These are phyloP conservation scores for Kingdonia uniflora DNA, from an alignment of 164 flowering plant genomes.

Conservation along the genomic window DNA sequence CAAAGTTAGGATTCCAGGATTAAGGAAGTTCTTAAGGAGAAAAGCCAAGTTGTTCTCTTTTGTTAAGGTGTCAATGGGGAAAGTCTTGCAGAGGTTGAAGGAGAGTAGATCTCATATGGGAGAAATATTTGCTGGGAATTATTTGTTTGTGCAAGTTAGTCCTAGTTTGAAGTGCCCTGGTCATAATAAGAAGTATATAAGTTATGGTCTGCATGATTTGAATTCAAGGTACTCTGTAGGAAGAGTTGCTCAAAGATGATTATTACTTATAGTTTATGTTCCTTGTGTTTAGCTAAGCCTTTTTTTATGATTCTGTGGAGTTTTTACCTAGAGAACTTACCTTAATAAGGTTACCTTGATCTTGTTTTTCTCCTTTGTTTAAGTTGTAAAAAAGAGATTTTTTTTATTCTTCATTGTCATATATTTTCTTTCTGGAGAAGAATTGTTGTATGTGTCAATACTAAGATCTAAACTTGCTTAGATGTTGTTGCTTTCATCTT, in stretches of 20 bases:
- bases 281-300: no score
- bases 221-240: constrained; percentile 14
- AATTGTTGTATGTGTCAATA: no score
- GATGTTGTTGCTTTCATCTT: no score
- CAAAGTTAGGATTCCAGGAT: constrained; percentile 15
- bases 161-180: constrained; percentile 30
- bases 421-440: no score
- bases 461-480: no score
- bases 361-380: no score
- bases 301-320: no score
- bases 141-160: constrained; percentile 59
- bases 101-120: constrained; percentile 53
- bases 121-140: constrained; percentile 77
- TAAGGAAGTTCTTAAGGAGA: constrained; percentile 29
- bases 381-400: no score
- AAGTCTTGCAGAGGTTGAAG: constrained; percentile 46
- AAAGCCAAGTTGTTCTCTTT: constrained; percentile 18
- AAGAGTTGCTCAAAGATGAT: constrained; percentile 9
- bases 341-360: no score
- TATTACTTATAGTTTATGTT: no score
- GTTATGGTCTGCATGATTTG: constrained; percentile 11
- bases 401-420: no score
- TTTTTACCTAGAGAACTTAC: no score
- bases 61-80: constrained; percentile 22
- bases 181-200: constrained; percentile 10